phyloP scores from a whole-genome alignment of 169 alveolate species.

The Plasmodium reichenowi region DNA sequence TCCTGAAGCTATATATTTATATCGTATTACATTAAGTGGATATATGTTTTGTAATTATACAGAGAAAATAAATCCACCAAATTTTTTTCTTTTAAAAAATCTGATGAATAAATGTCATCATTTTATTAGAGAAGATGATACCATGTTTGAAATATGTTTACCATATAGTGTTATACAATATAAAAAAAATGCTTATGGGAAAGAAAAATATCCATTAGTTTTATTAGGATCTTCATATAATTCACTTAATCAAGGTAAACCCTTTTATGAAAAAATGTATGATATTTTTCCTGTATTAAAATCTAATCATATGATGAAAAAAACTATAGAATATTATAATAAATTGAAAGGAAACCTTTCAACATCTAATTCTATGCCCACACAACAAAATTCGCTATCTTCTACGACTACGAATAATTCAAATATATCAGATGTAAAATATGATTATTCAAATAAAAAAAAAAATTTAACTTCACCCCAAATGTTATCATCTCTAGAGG shows the following conservation, averaged over 20 bases:
- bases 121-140: slow-evolving; percentile 43
- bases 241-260: slow-evolving; percentile 55
- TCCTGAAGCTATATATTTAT: slow-evolving; percentile 35
- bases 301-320: slow-evolving; percentile 22
- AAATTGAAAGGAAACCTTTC: slow-evolving; percentile 5
- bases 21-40: slow-evolving; percentile 74
- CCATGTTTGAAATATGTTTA: slow-evolving; percentile 56
- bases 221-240: slow-evolving; percentile 52
- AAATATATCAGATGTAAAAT: background rate
- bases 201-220: slow-evolving; percentile 55
- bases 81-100: slow-evolving; percentile 51
- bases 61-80: slow-evolving; percentile 71
- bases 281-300: slow-evolving; percentile 70
- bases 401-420: background rate
- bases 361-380: background rate
- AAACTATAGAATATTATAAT: slow-evolving; percentile 30
- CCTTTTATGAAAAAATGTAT: slow-evolving; percentile 75
- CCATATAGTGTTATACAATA: slow-evolving; percentile 72
- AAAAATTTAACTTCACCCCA: too few species aligned
- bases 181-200: slow-evolving; percentile 40
- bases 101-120: slow-evolving; percentile 53
- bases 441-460: too few species aligned
- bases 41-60: slow-evolving; percentile 76
- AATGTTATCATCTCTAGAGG: too few species aligned
- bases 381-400: background rate